phyloP scores from a whole-genome alignment of 352 stramenopile species.

The Globisporangium cederbergense region DNA sequence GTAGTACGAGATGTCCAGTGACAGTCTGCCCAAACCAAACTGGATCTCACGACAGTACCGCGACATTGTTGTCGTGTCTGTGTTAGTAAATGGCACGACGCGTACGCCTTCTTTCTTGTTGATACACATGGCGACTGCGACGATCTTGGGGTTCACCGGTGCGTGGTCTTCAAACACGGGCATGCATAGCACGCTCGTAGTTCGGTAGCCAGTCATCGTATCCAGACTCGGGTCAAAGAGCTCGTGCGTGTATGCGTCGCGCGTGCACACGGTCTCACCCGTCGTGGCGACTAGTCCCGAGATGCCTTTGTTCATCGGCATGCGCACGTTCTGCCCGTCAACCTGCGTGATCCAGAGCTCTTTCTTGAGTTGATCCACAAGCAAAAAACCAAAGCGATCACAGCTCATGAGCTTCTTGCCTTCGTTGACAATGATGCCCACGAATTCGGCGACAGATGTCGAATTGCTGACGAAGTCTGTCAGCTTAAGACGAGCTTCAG shows the following conservation, averaged over 20 bases:
- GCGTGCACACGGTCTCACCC: conserved; percentile 42
- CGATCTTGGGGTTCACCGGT: conserved; percentile 54
- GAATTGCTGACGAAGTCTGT: conserved; percentile 41
- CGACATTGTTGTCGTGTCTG: conserved; percentile 40
- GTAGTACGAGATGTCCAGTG: conserved; percentile 68
- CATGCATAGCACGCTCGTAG: conserved; percentile 61
- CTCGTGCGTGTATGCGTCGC: conserved; percentile 55
- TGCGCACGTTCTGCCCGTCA: conserved; percentile 47
- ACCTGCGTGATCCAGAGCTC: conserved; percentile 68
- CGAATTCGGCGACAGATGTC: conserved; percentile 49
- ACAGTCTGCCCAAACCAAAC: conserved; percentile 54
- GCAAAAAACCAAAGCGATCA: conserved; percentile 58
- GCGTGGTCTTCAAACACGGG: conserved; percentile 64
- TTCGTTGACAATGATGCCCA: conserved; percentile 52
- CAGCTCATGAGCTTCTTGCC: conserved; percentile 55
- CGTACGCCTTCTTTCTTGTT: conserved; percentile 67
- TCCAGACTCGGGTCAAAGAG: conserved; percentile 65
- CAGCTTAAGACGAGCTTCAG: conserved; percentile 21
- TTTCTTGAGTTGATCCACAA: conserved; percentile 66
- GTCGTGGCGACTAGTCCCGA: conserved; percentile 50
- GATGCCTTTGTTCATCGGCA: conserved; percentile 64
- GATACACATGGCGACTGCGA: conserved; percentile 75
- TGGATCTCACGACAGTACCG: conserved; percentile 69
- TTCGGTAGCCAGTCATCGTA: conserved; percentile 63
- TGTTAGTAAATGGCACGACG: conserved; percentile 47